Percentiles rank a stretch among this genome's conserved stretches.
Evolutionary conservation across 2,329 filamentous ascomycete genomes (phyloP).

Genomic region (Zymoseptoria passerinii): DNA sequence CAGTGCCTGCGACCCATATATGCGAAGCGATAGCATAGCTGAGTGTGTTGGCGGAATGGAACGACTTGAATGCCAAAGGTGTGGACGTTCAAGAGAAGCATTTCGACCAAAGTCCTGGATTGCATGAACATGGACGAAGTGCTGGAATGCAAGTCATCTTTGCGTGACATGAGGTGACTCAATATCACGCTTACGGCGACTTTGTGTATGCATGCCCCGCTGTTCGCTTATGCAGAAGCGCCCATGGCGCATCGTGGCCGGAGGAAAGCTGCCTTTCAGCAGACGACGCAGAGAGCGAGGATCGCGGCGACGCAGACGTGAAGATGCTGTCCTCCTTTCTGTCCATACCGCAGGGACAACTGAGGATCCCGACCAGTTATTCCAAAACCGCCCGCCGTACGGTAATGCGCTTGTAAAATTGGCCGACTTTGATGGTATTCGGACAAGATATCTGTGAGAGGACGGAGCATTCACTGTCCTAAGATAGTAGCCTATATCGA

Average conservation of each 20-base stretch:
- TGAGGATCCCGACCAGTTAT: no score
- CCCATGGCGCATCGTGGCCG: not conserved
- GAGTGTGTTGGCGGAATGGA: constrained; percentile 1
- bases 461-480: no score
- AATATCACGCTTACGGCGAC: not conserved
- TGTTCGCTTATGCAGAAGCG: not conserved
- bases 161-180: not conserved
- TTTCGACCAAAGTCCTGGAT: not conserved
- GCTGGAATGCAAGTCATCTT: not conserved
- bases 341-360: no score
- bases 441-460: no score
- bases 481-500: no score
- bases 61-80: constrained; percentile 4
- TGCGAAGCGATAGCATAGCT: constrained; percentile 10
- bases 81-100: constrained; percentile 7
- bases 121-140: not conserved
- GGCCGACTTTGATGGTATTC: no score
- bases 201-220: not conserved
- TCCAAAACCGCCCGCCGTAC: no score
- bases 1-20: constrained; percentile 5
- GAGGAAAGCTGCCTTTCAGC: not conserved
- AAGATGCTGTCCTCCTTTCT: no score
- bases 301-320: no score
- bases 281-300: no score
- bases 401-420: no score